These are phyloP conservation scores for Saururus chinensis DNA, from an alignment of 164 flowering plant genomes.

Conservation along the genomic window DNA sequence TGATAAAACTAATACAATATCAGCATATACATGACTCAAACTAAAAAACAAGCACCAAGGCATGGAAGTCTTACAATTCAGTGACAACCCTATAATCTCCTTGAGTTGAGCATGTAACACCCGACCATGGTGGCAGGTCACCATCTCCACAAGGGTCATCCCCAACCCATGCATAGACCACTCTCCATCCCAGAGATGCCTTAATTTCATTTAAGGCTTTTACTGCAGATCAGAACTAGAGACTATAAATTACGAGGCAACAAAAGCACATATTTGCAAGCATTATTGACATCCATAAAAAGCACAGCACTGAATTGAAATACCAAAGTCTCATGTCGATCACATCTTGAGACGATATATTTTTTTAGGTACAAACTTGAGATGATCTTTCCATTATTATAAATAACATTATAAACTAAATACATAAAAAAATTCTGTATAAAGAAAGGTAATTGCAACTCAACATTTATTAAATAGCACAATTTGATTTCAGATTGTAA, in stretches of 20 bases:
- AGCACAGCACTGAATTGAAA: background rate
- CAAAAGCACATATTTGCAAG: background rate
- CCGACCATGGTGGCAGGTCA: constrained; percentile 90
- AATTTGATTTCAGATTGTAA: too few species aligned
- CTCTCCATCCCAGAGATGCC: constrained; percentile 95
- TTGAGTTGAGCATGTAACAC: constrained; percentile 71
- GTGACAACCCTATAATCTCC: constrained; percentile 92
- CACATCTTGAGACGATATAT: too few species aligned
- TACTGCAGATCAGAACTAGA: constrained; percentile 30
- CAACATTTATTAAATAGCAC: too few species aligned
- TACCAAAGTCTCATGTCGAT: background rate
- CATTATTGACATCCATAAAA: background rate
- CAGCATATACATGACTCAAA: background rate
- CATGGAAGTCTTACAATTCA: constrained; percentile 42
- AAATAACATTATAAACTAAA: too few species aligned
- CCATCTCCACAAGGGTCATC: constrained; percentile 99
- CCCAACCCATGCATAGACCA: constrained; percentile 94
- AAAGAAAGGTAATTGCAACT: too few species aligned
- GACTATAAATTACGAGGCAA: background rate
- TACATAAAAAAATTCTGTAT: too few species aligned
- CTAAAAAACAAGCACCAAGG: background rate
- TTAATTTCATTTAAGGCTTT: constrained; percentile 92
- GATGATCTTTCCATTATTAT: too few species aligned
- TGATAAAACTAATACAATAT: background rate
- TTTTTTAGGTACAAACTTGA: too few species aligned